A percentile compares a stretch with the other conserved stretches of the same genome.
These are phyloP conservation scores for Populus hybrid DNA, from an alignment of 441 rosid species.

Conservation along the genomic window DNA sequence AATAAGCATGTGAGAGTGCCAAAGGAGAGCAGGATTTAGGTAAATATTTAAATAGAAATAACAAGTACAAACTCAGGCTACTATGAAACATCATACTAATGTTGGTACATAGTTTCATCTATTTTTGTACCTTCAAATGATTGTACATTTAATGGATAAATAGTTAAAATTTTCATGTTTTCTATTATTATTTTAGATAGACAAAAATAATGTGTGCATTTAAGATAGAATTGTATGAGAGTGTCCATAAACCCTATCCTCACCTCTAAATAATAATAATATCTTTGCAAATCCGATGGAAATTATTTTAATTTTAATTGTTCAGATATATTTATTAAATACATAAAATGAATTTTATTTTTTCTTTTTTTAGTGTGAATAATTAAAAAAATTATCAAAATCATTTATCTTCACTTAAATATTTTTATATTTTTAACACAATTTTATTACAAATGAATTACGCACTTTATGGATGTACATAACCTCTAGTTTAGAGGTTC, in stretches of 20 bases:
- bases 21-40: neutral
- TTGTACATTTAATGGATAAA: neutral
- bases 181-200: neutral
- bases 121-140: too few species aligned
- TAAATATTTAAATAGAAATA: too few species aligned
- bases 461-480: too few species aligned
- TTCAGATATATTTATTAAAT: too few species aligned
- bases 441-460: neutral
- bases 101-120: too few species aligned
- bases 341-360: neutral
- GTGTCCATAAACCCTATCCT: neutral
- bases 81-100: too few species aligned
- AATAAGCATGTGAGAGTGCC: neutral
- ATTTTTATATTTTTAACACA: neutral
- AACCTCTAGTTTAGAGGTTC: neutral
- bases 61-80: too few species aligned
- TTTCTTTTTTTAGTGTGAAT: too few species aligned
- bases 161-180: constrained; percentile 26
- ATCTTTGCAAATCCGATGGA: neutral
- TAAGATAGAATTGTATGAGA: neutral
- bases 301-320: too few species aligned
- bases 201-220: rapidly evolving
- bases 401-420: neutral
- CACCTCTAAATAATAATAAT: neutral
- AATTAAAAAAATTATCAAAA: too few species aligned